Evolutionary conservation across 495 filamentous ascomycete species (phyloP).

Genomic region (Neurospora tetraspora): DNA sequence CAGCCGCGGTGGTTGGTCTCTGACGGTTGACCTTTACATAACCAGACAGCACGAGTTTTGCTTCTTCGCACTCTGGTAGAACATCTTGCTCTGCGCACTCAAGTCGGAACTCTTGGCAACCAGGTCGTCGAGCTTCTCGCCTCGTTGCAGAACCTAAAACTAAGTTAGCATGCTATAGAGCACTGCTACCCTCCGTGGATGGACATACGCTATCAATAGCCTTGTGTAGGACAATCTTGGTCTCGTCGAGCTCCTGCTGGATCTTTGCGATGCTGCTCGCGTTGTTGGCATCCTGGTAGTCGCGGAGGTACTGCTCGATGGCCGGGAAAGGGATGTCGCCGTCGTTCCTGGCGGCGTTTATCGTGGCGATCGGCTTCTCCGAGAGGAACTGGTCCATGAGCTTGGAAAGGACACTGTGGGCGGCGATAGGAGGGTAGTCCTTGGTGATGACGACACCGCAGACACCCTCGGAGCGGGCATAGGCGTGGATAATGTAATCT

Average conservation of each 20-base stretch:
- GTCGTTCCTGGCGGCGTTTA: slow-evolving; percentile 42
- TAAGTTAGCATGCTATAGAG: slow-evolving; percentile 2
- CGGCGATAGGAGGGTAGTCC: slow-evolving; percentile 81
- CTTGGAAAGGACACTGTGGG: slow-evolving; percentile 90
- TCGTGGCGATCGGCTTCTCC: slow-evolving; percentile 59
- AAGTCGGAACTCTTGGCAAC: slow-evolving; percentile 82
- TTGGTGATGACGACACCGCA: slow-evolving; percentile 81
- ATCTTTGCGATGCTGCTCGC: slow-evolving; percentile 91
- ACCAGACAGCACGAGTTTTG: slow-evolving; percentile 89
- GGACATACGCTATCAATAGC: slow-evolving; percentile 65
- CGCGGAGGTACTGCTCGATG: slow-evolving; percentile 72
- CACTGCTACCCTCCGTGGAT: not conserved
- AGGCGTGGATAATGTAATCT: slow-evolving; percentile 83
- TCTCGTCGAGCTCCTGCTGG: slow-evolving; percentile 94
- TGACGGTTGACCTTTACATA: slow-evolving; percentile 43
- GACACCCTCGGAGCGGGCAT: slow-evolving; percentile 78
- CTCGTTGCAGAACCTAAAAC: slow-evolving; percentile 57
- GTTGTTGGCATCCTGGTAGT: slow-evolving; percentile 82
- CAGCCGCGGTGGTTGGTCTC: not conserved
- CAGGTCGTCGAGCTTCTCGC: slow-evolving; percentile 84
- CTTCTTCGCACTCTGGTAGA: slow-evolving; percentile 75
- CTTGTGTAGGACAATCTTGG: slow-evolving; percentile 95
- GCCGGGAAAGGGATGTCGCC: slow-evolving; percentile 48
- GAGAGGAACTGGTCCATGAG: slow-evolving; percentile 88
- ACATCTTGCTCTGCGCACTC: slow-evolving; percentile 89